Base-by-base conservation (phyloP, 352 stramenopile species). In the Phytophthora pisi region DNA sequence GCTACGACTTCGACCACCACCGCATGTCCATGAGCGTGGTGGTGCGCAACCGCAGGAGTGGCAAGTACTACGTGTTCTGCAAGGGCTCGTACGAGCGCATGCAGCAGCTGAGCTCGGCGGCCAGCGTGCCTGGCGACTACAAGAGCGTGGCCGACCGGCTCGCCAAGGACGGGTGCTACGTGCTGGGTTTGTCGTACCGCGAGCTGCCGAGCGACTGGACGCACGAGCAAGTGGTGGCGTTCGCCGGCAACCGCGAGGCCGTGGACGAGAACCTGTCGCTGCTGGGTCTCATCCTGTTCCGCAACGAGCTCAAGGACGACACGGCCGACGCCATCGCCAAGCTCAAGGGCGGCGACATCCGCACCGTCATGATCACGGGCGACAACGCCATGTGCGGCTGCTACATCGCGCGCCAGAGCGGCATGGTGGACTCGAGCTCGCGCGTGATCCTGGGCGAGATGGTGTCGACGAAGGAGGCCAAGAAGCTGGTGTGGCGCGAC, bases 1-100 rank as follows among this genome's bases (percentile, higher is more conserved):
- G 78, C 26, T 94, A 88, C 69, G 84, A 93, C 51, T 96, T 96
- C 65, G 86, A 95, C 64, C 80, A 91, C 72, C 68, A 87, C 59
- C 77, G 78, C 36, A 92, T 91, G 81, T 90, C 81, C 45, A 90
- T 94, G 71, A 91, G 77, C 57, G 87, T 95, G 11, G 72, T 96
- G 49, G 77, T 94, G 47, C 63, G 78, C 31, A 64, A 81, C 49
- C 54, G 65, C 18, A 57, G 58, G 24, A 81, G 66, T 13, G 73
- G 78, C 20, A 61, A 56, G 4, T 58, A 70, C 42, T 79, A 79
- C 40, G 81, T 86, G 5, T 94, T 87, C 70, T 85, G 82, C 43
- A 96, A 96, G 61, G 88, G 86, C 6, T 88, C 81, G 66, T 76
- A 79, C 47, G 88, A 95, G 66, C 74, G 69, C 31, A 88, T 95